Base-by-base conservation (phyloP, 2,329 filamentous ascomycete genomes). In the Fusarium hainanense region DNA sequence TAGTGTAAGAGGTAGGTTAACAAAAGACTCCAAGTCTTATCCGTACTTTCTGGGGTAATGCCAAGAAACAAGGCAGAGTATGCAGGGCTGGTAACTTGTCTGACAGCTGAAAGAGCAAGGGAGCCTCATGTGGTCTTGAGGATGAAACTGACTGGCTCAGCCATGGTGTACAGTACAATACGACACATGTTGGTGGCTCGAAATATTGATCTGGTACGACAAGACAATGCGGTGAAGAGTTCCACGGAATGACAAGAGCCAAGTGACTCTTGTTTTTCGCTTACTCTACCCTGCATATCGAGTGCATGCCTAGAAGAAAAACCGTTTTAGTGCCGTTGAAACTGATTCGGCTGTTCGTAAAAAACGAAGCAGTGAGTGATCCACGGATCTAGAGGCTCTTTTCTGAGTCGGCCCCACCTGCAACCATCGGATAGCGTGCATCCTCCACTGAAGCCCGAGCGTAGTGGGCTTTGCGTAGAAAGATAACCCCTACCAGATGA, bases 201-300 rank as follows among this genome's bases (percentile, higher is more conserved):
- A 59, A 43, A 41, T 40, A 54, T 64, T 50, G 30, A 64, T 64
- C 51, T 63, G 58, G 58, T 70, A 55, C 43, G 65, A 70, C 67
- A 34, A 50, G 41, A 43, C 47, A 51, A 70, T 70, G 68, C 68
- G 67, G 68, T 70, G 68, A 70, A 68, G 63, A 54, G 63, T 63
- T 58, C 49, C 18, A 52, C 64, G 23, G 32, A 49, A 54, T 23
- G 25, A 42, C 32, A 50, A 54, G 20, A 48, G 61, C 28, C n/a
- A 37, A 58, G 11, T 41, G 43, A 61, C 50, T 47, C 40, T 21
- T 56, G 51, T 37, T 63, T 54, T 52, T 70, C 67, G 58, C 68
- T 70, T 70, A 51, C 32, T 28, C 27, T 56, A 49, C 63, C 67
- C 48, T 70, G 68, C 67, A 68, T 70, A 43, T 41, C 21, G 11